These are phyloP conservation scores for Triticum turgidum DNA, from an alignment of 176 grass and related monocot species.

Conservation along the genomic window DNA sequence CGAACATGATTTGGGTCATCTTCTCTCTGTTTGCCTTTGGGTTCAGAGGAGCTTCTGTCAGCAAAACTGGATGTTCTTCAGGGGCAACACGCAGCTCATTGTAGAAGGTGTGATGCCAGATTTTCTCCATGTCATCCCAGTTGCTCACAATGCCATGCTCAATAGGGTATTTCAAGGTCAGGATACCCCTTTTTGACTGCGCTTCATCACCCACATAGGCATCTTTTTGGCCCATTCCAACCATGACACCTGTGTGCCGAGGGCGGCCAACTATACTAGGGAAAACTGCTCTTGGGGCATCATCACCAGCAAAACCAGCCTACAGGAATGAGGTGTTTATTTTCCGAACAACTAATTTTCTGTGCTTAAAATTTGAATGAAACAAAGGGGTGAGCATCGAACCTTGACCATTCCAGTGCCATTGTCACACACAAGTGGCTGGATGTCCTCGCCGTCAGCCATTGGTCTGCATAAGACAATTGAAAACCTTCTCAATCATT, in stretches of 20 bases:
- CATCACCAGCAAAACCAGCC: slow-evolving; percentile 50
- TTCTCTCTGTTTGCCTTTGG: slow-evolving; percentile 49
- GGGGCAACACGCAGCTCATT: slow-evolving; percentile 51
- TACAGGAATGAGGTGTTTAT: not conserved
- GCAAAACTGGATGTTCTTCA: slow-evolving; percentile 40
- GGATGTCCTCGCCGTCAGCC: slow-evolving; percentile 46
- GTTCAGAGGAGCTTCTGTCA: slow-evolving; percentile 46
- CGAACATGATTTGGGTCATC: slow-evolving; percentile 53
- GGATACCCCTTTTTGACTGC: slow-evolving; percentile 40
- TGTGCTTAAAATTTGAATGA: not conserved
- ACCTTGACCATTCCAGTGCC: slow-evolving; percentile 54
- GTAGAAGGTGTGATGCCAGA: slow-evolving; percentile 49
- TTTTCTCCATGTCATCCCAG: slow-evolving; percentile 55
- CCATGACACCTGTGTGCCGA: slow-evolving; percentile 44
- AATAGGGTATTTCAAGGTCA: slow-evolving; percentile 42
- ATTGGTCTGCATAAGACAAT: slow-evolving; percentile 20
- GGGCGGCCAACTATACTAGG: slow-evolving; percentile 44
- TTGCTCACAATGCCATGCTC: slow-evolving; percentile 47
- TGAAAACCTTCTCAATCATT: not conserved
- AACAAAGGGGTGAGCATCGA: not conserved
- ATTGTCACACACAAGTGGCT: slow-evolving; percentile 51
- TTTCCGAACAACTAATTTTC: not conserved
- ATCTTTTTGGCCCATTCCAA: slow-evolving; percentile 43
- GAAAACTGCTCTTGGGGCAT: slow-evolving; percentile 45
- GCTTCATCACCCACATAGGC: slow-evolving; percentile 44